Percentiles rank a stretch among this genome's conserved stretches.
Conservation (phyloP, 352 stramenopile species). For the Thalassiosira oceanica region DNA sequence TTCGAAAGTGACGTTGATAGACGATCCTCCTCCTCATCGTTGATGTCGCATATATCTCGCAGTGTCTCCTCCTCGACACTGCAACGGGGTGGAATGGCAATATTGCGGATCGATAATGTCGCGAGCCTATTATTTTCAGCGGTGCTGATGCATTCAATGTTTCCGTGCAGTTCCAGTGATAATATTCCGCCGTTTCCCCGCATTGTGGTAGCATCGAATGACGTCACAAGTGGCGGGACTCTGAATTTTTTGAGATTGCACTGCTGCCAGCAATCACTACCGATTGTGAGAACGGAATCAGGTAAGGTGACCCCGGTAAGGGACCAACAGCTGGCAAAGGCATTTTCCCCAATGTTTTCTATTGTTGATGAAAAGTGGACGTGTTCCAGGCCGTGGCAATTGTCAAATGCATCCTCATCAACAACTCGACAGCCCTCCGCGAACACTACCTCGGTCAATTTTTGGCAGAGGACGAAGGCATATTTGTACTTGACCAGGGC, state of each 20-base stretch:
- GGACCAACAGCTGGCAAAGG: not conserved
- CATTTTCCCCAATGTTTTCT: slow-evolving; percentile 2
- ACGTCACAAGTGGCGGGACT: not conserved
- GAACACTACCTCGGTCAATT: not conserved
- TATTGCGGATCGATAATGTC: not conserved
- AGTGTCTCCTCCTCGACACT: not conserved
- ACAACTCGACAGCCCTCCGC: not conserved
- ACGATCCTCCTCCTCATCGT: not conserved
- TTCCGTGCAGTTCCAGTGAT: not conserved
- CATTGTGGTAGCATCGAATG: not conserved
- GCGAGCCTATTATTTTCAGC: not conserved
- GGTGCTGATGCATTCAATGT: not conserved
- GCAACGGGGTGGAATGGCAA: not conserved
- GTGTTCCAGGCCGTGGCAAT: not conserved
- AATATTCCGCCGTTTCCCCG: not conserved
- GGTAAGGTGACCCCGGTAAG: not conserved
- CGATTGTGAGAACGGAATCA: no score
- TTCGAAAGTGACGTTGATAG: slow-evolving; percentile 1
- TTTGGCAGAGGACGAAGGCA: not conserved
- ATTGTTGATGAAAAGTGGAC: not conserved
- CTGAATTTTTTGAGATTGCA: not conserved
- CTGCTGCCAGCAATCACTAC: no score
- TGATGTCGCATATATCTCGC: not conserved
- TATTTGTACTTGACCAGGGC: not conserved
- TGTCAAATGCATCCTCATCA: not conserved